Base-by-base conservation (phyloP, 331 rosid species). In the Acacia pycnantha region DNA sequence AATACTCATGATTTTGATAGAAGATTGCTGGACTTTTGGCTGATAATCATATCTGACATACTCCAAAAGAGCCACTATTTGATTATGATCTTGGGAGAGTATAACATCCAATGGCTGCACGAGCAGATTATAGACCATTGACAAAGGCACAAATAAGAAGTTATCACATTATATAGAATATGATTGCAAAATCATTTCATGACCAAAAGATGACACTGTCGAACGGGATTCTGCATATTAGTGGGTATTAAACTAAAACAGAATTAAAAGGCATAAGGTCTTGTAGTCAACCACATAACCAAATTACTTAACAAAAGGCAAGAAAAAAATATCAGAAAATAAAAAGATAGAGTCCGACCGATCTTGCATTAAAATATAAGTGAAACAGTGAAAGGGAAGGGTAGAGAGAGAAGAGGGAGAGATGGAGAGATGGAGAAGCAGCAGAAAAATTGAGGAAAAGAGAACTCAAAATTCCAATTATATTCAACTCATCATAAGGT, bases 41-140 rank as follows among this genome's bases (percentile, higher is more conserved):
- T 75, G 94, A 88, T 90, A 89, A 83, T 95, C 99, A 82, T 95
- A 95, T 95, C 99, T 90, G 80, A 90, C 97, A 81, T 93, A 95
- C 91, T 95, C 99, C 91, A 95, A 87, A 67, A 95, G 84, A 22
- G 93, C 92, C 73, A 95, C 91, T 84, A 95, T 88, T 88, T 95
- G 99, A 88, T 87, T 88, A 77, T 90, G 97, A 91, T 95, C 99
- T 82, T 95, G 99, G 46, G 98, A 89, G 74, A 95, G 98, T 78
- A 95, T 90, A 84, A 93, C 88, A 84, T 95, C 98, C 94, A 95
- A 86, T 47, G 99, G 98, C 99, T 95, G 97, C 86, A 89, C 84
- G 88, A 76, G 72, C 75, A 82, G 70, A 83, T 82, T 67, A 61
- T 82, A 77, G 50, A 61, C 47, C 35, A 80, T 37, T 37, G 51